Percentiles rank a stretch among this genome's conserved stretches.
These are phyloP conservation scores for Zygoascus tannicola DNA, from an alignment of 805 yeast genomes.

Conservation along the genomic window DNA sequence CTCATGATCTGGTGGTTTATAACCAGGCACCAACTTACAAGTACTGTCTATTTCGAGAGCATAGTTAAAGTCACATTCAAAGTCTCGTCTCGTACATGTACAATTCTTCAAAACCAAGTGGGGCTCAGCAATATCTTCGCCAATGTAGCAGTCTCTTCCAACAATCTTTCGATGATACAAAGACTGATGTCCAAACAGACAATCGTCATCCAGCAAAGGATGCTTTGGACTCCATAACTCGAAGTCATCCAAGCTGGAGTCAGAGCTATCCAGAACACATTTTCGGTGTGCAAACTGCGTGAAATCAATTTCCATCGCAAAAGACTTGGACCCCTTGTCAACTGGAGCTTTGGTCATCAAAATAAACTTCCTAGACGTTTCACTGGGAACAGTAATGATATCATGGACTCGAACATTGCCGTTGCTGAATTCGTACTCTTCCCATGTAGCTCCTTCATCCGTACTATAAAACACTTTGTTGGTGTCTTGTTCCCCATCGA, in stretches of 20 bases:
- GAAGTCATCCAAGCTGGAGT: constrained; percentile 45
- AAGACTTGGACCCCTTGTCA: constrained; percentile 38
- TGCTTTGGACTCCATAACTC: constrained; percentile 55
- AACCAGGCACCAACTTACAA: constrained; percentile 74
- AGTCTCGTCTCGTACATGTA: constrained; percentile 77
- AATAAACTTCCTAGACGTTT: constrained; percentile 72
- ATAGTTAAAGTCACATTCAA: constrained; percentile 88
- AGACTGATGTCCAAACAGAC: constrained; percentile 65
- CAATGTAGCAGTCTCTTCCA: constrained; percentile 53
- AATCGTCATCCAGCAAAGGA: constrained; percentile 36
- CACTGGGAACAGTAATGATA: constrained; percentile 79
- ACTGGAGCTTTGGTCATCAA: constrained; percentile 46
- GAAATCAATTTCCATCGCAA: constrained; percentile 50
- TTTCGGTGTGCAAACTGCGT: constrained; percentile 40
- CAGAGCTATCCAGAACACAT: constrained; percentile 42
- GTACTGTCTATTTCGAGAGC: constrained; percentile 65
- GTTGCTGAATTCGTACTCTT: constrained; percentile 51
- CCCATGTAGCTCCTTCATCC: constrained; percentile 78
- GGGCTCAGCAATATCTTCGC: constrained; percentile 51
- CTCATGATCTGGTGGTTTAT: constrained; percentile 53
- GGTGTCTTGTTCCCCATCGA: constrained; percentile 49
- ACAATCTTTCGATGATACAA: constrained; percentile 49
- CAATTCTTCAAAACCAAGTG: constrained; percentile 56
- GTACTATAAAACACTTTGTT: constrained; percentile 53
- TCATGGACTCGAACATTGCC: constrained; percentile 52